Conservation (phyloP, 1,284 basidiomycete species). For the Ceratobasidium sp. region DNA sequence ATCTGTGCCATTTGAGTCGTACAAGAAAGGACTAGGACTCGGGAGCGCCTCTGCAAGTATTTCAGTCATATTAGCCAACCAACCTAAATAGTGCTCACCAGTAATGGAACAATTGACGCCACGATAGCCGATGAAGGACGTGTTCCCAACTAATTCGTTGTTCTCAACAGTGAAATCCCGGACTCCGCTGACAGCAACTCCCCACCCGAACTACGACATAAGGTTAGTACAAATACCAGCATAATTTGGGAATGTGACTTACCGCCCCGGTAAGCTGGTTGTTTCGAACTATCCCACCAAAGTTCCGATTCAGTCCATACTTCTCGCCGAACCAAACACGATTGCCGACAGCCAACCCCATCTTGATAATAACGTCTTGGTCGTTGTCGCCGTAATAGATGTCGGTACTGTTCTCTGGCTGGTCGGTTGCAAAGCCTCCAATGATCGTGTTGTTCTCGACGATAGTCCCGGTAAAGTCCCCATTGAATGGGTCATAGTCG, state of each 20-base stretch:
- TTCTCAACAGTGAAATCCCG: constrained; percentile 74
- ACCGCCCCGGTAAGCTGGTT: constrained; percentile 78
- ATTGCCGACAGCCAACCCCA: constrained; percentile 43
- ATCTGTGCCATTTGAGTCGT: constrained; percentile 62
- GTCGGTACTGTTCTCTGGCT: constrained; percentile 43
- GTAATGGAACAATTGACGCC: constrained; percentile 76
- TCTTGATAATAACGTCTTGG: constrained; percentile 76
- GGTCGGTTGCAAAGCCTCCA: constrained; percentile 72
- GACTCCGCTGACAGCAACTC: constrained; percentile 74
- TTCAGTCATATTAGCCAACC: background rate
- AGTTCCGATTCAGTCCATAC: constrained; percentile 71
- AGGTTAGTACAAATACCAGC: constrained; percentile 7
- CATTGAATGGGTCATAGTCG: constrained; percentile 79
- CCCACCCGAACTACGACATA: constrained; percentile 67
- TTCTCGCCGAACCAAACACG: constrained; percentile 80
- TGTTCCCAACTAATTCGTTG: constrained; percentile 77
- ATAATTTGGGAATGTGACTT: constrained; percentile 50
- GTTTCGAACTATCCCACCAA: constrained; percentile 70
- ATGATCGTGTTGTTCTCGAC: constrained; percentile 79
- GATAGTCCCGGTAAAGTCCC: constrained; percentile 75
- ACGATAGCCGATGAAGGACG: constrained; percentile 78
- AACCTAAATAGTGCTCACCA: constrained; percentile 47
- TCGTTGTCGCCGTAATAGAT: constrained; percentile 57
- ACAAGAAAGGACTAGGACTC: constrained; percentile 69
- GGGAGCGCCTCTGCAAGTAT: constrained; percentile 62